Evolutionary conservation across 2,329 filamentous ascomycete species (phyloP).

Genomic region (Alternaria ethzedia): DNA sequence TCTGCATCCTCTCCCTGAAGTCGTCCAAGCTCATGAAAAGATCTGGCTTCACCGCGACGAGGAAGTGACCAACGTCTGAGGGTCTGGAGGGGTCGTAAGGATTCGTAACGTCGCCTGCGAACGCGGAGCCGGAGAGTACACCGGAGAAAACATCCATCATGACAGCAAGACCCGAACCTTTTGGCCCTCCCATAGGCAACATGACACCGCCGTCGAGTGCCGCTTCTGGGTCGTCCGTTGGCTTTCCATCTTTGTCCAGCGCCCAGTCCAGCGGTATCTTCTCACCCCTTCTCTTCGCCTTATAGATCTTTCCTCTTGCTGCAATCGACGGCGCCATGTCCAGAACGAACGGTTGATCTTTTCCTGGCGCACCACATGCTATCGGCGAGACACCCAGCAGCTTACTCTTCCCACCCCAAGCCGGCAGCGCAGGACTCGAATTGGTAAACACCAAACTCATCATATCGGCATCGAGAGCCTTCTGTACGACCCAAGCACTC

Average conservation of each 20-base stretch:
- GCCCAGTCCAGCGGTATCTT: slow-evolving; percentile 77
- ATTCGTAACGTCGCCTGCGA: slow-evolving; percentile 76
- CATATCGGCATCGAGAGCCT: slow-evolving; percentile 71
- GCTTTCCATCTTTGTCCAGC: slow-evolving; percentile 70
- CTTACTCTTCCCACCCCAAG: slow-evolving; percentile 71
- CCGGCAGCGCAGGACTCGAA: slow-evolving; percentile 71
- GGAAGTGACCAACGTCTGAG: slow-evolving; percentile 76
- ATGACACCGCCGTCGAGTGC: slow-evolving; percentile 72
- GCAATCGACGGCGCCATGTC: slow-evolving; percentile 76
- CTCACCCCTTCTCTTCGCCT: slow-evolving; percentile 69
- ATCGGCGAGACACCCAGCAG: slow-evolving; percentile 77
- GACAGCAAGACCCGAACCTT: slow-evolving; percentile 75
- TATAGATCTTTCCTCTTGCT: slow-evolving; percentile 74
- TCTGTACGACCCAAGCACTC: slow-evolving; percentile 79
- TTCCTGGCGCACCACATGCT: slow-evolving; percentile 74
- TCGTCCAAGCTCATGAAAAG: slow-evolving; percentile 74
- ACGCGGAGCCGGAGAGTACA: slow-evolving; percentile 76
- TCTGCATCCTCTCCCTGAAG: slow-evolving; percentile 69
- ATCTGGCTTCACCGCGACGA: slow-evolving; percentile 70
- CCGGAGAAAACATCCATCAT: slow-evolving; percentile 94
- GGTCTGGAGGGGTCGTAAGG: slow-evolving; percentile 75
- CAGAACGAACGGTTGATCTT: slow-evolving; percentile 68
- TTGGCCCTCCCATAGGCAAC: slow-evolving; percentile 85
- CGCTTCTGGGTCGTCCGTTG: slow-evolving; percentile 71
- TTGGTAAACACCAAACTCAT: slow-evolving; percentile 68